Percentiles rank a stretch among this genome's conserved stretches.
Evolutionary conservation across 2,329 filamentous ascomycete species (phyloP).

Genomic region (Fusarium verrucosum): DNA sequence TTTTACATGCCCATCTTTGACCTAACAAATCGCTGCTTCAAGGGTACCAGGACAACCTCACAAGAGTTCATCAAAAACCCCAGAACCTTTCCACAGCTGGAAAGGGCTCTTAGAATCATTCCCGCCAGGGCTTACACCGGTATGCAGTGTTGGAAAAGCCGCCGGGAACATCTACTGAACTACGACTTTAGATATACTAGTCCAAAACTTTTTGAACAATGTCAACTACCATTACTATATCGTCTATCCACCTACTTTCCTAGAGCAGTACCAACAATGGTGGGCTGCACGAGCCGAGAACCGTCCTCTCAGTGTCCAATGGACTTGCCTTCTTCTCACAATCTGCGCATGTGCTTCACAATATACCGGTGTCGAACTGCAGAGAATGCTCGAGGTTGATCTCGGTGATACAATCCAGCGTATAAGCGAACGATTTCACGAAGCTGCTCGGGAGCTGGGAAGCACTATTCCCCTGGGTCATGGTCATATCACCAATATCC

Average conservation of each 20-base stretch:
- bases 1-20: background rate
- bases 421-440: conserved; percentile 48
- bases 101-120: conserved; percentile 47
- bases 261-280: conserved; percentile 51
- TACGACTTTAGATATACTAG: conserved; percentile 46
- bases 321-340: conserved; percentile 52
- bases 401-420: conserved; percentile 44
- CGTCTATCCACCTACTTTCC: conserved; percentile 49
- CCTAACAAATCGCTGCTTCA: conserved; percentile 9
- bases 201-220: conserved; percentile 51
- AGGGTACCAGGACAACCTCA: conserved; percentile 24
- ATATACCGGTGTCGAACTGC: conserved; percentile 46
- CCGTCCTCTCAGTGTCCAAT: conserved; percentile 49
- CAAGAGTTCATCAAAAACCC: conserved; percentile 39
- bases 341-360: conserved; percentile 52
- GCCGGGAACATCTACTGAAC: conserved; percentile 5
- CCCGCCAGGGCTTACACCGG: conserved; percentile 50
- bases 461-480: conserved; percentile 47
- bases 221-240: conserved; percentile 55
- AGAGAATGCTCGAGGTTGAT: conserved; percentile 46
- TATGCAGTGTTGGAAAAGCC: conserved; percentile 29
- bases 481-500: conserved; percentile 48
- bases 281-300: conserved; percentile 46
- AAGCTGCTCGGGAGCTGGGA: conserved; percentile 47
- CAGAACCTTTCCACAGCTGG: conserved; percentile 44